Evolutionary conservation across 441 rosid species (phyloP).

Genomic region (Pelargonium myrrhifolium): DNA sequence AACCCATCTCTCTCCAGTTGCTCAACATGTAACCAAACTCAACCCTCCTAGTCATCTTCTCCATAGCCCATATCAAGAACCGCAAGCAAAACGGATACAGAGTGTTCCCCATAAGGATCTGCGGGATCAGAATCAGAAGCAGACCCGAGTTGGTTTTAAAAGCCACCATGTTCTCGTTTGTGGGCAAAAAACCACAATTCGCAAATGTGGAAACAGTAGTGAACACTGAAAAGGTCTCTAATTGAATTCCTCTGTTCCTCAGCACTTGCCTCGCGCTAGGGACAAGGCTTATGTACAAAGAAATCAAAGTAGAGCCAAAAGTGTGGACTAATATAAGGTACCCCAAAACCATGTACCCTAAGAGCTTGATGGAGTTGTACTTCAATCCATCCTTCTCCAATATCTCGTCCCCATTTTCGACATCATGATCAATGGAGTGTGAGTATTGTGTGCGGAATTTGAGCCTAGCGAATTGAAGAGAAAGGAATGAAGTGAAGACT

Average conservation of each 20-base stretch:
- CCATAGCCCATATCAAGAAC: constrained; percentile 33
- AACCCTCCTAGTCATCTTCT: constrained; percentile 23
- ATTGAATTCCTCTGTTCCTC: constrained; percentile 14
- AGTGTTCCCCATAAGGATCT: constrained; percentile 44
- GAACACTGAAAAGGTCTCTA: constrained; percentile 23
- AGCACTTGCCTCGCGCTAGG: constrained; percentile 21
- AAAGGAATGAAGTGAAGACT: constrained; percentile 35
- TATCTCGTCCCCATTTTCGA: not conserved
- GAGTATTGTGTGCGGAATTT: not conserved
- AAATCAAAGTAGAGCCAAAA: constrained; percentile 16
- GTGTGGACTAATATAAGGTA: constrained; percentile 23
- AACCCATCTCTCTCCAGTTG: constrained; percentile 32
- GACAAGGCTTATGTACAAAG: constrained; percentile 6
- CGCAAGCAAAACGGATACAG: constrained; percentile 40
- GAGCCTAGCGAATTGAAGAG: constrained; percentile 16
- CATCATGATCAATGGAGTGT: not conserved
- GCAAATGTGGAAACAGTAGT: constrained; percentile 30
- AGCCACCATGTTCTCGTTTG: constrained; percentile 39
- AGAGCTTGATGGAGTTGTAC: constrained; percentile 4
- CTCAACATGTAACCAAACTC: constrained; percentile 34
- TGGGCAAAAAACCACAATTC: constrained; percentile 39
- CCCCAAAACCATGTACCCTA: constrained; percentile 18
- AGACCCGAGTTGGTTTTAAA: constrained; percentile 45
- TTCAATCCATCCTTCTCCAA: not conserved
- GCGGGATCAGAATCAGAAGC: constrained; percentile 45